Base-by-base conservation (phyloP, 75 land plant species). In the Picea glauca region DNA sequence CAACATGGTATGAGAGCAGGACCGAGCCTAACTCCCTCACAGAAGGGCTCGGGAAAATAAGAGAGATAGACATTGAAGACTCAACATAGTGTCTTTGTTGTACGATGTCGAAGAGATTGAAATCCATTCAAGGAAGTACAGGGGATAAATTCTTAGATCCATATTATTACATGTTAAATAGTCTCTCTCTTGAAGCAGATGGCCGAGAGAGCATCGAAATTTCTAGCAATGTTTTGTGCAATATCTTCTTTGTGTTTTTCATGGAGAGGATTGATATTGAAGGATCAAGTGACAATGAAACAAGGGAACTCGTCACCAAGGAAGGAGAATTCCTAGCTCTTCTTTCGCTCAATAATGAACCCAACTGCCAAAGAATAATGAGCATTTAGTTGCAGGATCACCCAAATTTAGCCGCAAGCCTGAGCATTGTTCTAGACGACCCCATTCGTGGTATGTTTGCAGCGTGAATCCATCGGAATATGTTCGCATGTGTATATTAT, bases 251-350 rank as follows among this genome's bases (percentile, higher is more conserved):
- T 58, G 76, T 91, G 1, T 91, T 26, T 26, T 26, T 26, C 26
- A 26, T 26, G 26, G 26, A 26, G 26, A 26, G 26, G 26, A 26
- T 26, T 26, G 46, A 73, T 11, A 76, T 76, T 17, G 30, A 9
- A 31, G 32, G 13, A 26, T 26, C 26, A 26, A 26, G 26, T 26
- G 26, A 26, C 26, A 26, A 26, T 26, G 26, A 26, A 20, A 62
- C 81, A 35, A 76, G 75, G 23, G 43, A 70, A 18, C 80, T 93
- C 33, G 82, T 85, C 33, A 31, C 40, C 5, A 89, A 83, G 4
- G 93, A 96, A 2, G 98, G 95, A 32, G 90, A 88, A 82, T 92
- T 94, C 11, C 81, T 95, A 26, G 85, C 85, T 26, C 87, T 93
- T 83, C 81, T 95, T 58, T 84, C 90, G 26, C 35, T 91, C 59